These are phyloP conservation scores for Trametes elegans DNA, from an alignment of 768 basidiomycete genomes.

Conservation along the genomic window DNA sequence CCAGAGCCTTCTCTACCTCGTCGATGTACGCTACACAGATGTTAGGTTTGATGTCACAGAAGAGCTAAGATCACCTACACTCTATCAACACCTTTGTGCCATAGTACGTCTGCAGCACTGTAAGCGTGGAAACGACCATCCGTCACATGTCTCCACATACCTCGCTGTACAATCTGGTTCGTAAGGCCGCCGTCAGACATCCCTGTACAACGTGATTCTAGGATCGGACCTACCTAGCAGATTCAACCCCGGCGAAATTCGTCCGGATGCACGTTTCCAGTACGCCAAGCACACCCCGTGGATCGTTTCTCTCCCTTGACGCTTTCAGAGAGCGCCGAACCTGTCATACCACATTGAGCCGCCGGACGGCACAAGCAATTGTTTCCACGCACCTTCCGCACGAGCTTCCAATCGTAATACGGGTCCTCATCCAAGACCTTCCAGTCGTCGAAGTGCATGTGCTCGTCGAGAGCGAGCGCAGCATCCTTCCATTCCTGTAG, in stretches of 20 bases:
- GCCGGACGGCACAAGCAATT: too few relatives aligned
- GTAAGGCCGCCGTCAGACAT: not conserved
- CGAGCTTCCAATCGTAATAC: slow-evolving; percentile 89
- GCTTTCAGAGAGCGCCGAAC: slow-evolving; percentile 72
- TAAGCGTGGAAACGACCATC: too few relatives aligned
- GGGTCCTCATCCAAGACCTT: slow-evolving; percentile 84
- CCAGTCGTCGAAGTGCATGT: slow-evolving; percentile 88
- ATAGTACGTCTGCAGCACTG: slow-evolving; percentile 86
- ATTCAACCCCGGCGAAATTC: slow-evolving; percentile 94
- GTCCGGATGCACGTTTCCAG: slow-evolving; percentile 86
- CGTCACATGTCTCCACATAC: slow-evolving; percentile 35
- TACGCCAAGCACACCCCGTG: slow-evolving; percentile 82
- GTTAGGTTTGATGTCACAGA: not conserved
- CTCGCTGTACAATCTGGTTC: slow-evolving; percentile 80
- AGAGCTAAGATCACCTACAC: slow-evolving; percentile 52
- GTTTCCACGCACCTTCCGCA: slow-evolving; percentile 67
- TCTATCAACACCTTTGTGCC: slow-evolving; percentile 92
- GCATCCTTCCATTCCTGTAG: slow-evolving; percentile 82
- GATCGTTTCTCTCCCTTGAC: slow-evolving; percentile 75
- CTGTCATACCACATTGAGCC: slow-evolving; percentile 34
- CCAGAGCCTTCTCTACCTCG: slow-evolving; percentile 75
- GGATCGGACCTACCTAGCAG: slow-evolving; percentile 50
- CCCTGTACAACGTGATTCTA: slow-evolving; percentile 8
- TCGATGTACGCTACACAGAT: slow-evolving; percentile 62
- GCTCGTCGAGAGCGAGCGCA: slow-evolving; percentile 75